Evolutionary conservation across 768 basidiomycete genomes (phyloP).

Genomic region (Lactarius evosmus): DNA sequence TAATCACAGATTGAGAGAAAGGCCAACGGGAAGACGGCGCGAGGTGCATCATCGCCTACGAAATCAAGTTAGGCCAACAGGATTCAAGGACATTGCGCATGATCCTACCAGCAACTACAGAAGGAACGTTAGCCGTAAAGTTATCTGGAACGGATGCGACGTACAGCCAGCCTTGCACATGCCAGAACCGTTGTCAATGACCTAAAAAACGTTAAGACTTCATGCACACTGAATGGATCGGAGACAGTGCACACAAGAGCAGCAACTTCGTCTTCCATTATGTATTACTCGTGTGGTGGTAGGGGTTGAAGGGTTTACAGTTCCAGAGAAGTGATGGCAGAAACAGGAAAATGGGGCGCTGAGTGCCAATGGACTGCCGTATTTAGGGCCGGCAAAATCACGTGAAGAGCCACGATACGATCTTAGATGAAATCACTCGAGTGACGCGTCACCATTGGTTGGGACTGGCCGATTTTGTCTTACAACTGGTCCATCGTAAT

Average conservation of each 20-base stretch:
- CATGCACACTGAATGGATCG: neutral
- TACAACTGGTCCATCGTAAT: neutral
- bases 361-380: neutral
- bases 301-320: neutral
- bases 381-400: constrained; percentile 12
- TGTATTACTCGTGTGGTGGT: constrained; percentile 2
- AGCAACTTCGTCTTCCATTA: constrained; percentile 67
- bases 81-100: neutral
- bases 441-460: neutral
- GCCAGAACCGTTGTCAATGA: constrained; percentile 93
- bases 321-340: constrained; percentile 7
- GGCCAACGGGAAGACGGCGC: constrained; percentile 91
- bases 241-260: constrained; percentile 42
- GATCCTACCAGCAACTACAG: constrained; percentile 14
- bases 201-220: constrained; percentile 40
- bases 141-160: constrained; percentile 34
- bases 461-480: neutral
- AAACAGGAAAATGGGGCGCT: constrained; percentile 2
- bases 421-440: neutral
- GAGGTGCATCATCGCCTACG: constrained; percentile 80
- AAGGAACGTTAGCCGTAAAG: neutral
- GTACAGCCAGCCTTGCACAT: constrained; percentile 99
- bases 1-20: neutral
- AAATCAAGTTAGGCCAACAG: neutral
- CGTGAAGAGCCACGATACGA: neutral